Base-by-base conservation (phyloP, 805 yeast genomes). In the Yarrowia deformans region DNA sequence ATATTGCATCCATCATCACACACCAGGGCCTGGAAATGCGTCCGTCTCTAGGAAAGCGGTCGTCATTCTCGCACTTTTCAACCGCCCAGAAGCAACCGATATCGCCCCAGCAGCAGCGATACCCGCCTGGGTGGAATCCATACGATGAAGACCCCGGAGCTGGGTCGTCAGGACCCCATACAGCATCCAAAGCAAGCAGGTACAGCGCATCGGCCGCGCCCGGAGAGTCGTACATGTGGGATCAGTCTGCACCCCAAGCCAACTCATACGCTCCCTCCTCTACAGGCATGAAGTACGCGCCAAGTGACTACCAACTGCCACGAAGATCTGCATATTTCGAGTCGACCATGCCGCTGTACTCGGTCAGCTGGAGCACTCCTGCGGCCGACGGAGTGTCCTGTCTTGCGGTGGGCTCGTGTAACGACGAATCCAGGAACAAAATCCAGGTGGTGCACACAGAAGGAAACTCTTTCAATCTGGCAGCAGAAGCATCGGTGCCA, bases 361-460 rank as follows among this genome's bases (percentile, higher is more conserved):
- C 83, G 7, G 77, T 82, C 40, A 89, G 85, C 71, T 87, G 90
- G 90, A 73, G 84, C 6, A 71, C 72, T 32, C 72, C 79, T n/a
- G 72, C 71, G 5, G 72, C 73, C 10, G 75, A 80, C 3, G 81
- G 81, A 1, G 70, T 75, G 12, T 88, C 87, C 9, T 79, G 83
- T 58, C 78, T 90, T 8, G 95, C 91, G 0, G 76, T 89, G n/a
- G 83, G 88, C n/a, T 85, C 97, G 0, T 91, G 87, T 76, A 85
- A 90, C 70, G 98, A 93, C 77, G 97, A 91, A 64, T 81, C 87
- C 35, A 80, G 83, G 49, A 93, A 93, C 78, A 85, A 85, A 72
- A 76, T 93, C 39, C 72, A 75, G 64, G 71, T 79, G n/a, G 67
- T 77, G n/a, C 71, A 73, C 34, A 73, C 77, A 13, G 54, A 67